Percentiles rank a stretch among this genome's conserved stretches.
phyloP scores from a whole-genome alignment of 1,284 basidiomycete genomes.

The Ceratobasidium sp. region DNA sequence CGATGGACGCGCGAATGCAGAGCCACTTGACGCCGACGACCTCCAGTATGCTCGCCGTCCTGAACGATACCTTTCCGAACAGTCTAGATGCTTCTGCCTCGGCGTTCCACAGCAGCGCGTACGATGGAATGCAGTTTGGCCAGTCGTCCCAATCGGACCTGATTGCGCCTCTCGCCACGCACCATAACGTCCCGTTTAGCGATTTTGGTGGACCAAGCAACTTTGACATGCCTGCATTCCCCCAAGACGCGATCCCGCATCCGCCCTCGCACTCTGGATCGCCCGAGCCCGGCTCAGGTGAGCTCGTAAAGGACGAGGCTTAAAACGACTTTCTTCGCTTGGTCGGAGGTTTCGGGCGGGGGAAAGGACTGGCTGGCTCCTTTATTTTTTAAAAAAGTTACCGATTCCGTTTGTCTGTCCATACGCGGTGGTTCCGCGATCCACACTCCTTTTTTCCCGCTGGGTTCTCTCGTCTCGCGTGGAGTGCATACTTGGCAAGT shows the following conservation, averaged over 20 bases:
- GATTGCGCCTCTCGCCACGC: constrained; percentile 23
- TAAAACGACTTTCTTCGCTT: constrained; percentile 8
- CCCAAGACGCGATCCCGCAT: constrained; percentile 30
- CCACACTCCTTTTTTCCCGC: constrained; percentile 16
- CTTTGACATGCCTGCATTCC: constrained; percentile 31
- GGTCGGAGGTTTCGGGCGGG: constrained; percentile 5
- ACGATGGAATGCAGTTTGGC: constrained; percentile 39
- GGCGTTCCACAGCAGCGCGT: constrained; percentile 42
- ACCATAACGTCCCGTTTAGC: constrained; percentile 34
- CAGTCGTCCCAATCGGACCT: constrained; percentile 35
- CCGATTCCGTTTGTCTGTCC: neutral
- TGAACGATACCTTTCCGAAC: constrained; percentile 74
- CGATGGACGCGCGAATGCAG: constrained; percentile 45
- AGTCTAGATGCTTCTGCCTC: constrained; percentile 36
- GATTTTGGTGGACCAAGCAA: constrained; percentile 35
- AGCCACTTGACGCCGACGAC: constrained; percentile 72
- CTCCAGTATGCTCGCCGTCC: constrained; percentile 84
- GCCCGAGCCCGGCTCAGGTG: constrained; percentile 23
- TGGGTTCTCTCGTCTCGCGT: constrained; percentile 51
- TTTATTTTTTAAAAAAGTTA: constrained; percentile 21
- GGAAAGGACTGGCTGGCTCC: constrained; percentile 6
- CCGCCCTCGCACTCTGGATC: constrained; percentile 27
- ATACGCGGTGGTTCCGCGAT: constrained; percentile 9
- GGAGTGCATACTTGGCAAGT: constrained; percentile 57
- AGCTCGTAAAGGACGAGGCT: constrained; percentile 26